These are phyloP conservation scores for Eucalyptus paniculata DNA, from an alignment of 345 rosid species.

Conservation along the genomic window DNA sequence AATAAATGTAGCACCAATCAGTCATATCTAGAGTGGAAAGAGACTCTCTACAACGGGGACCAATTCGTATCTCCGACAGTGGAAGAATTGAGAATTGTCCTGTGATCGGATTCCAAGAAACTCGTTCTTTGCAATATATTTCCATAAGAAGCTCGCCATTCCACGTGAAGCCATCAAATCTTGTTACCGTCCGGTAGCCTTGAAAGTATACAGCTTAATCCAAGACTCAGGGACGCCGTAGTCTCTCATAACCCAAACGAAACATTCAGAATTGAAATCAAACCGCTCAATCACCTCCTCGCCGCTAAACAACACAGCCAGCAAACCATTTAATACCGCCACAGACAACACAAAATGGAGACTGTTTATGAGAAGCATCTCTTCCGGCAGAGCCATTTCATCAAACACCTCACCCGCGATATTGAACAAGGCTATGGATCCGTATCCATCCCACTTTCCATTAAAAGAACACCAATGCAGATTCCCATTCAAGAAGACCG, in stretches of 20 bases:
- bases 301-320: not conserved
- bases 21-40: not conserved
- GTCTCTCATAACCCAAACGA: not conserved
- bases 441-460: no score
- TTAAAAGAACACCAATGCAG: no score
- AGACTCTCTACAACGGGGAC: not conserved
- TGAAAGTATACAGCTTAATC: not conserved
- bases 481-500: no score
- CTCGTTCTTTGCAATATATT: not conserved
- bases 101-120: not conserved
- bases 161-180: not conserved
- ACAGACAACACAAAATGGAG: not conserved
- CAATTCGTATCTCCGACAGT: not conserved
- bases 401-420: not conserved
- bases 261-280: not conserved
- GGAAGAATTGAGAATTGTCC: not conserved
- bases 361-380: not conserved
- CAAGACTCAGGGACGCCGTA: not conserved
- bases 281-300: not conserved
- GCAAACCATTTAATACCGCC: not conserved
- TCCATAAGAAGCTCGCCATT: not conserved
- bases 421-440: not conserved
- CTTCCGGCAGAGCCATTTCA: not conserved
- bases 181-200: not conserved
- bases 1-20: not conserved